phyloP scores from a whole-genome alignment of 129 eudicot species.

The Arctium lappa region DNA sequence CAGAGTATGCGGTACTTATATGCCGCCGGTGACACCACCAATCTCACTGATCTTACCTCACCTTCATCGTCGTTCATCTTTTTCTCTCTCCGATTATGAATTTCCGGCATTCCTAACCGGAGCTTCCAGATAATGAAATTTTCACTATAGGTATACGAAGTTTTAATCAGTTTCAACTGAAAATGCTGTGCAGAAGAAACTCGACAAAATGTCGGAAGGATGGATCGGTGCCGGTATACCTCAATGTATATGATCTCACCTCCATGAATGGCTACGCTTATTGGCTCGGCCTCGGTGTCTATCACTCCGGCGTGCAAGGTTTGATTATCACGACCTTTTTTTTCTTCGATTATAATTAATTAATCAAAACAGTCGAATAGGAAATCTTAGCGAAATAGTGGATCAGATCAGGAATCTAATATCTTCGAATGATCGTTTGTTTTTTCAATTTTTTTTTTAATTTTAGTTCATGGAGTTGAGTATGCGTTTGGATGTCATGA shows the following conservation, averaged over 20 bases:
- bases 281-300: constrained; percentile 90
- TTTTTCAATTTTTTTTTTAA: neutral
- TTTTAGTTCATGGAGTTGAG: constrained; percentile 83
- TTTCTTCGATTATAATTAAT: neutral
- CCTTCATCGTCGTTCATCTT: neutral
- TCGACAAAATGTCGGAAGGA: constrained; percentile 36
- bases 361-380: neutral
- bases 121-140: neutral
- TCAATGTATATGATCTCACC: constrained; percentile 84
- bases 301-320: constrained; percentile 97
- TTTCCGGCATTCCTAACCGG: constrained; percentile 10
- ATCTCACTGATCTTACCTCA: neutral
- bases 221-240: constrained; percentile 68
- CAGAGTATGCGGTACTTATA: constrained; percentile 29
- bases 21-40: constrained; percentile 43
- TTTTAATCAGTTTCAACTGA: constrained; percentile 18
- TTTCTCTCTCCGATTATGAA: neutral
- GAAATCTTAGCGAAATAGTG: neutral
- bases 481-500: constrained; percentile 93
- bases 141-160: neutral
- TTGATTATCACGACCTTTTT: neutral
- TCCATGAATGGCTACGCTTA: constrained; percentile 81
- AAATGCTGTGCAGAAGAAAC: constrained; percentile 68
- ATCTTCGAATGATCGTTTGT: neutral
- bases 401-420: constrained; percentile 1